Base-by-base conservation (phyloP, 1,284 basidiomycete species). In the Exobasidium cylindrosporum region DNA sequence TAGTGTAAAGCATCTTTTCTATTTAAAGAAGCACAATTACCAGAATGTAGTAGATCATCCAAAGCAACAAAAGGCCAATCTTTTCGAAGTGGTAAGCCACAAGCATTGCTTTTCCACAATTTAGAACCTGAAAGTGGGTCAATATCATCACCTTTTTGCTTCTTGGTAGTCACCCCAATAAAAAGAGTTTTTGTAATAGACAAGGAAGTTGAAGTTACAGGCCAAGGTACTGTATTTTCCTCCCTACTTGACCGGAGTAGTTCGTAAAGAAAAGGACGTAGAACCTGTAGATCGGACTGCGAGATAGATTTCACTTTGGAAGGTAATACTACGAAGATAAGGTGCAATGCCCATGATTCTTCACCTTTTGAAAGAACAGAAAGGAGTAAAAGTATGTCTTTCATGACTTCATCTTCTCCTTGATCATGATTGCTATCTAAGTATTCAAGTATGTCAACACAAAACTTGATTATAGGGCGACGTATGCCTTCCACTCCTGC, bases 21-120 rank as follows among this genome's bases (percentile, higher is more conserved):
- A 55, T 79, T 76, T 57, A 79, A 68, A 10, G 70, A 72, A 21
- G 68, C 67, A 7, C 72, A 69, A 24, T 66, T 69, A 43, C 58
- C 76, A 44, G 68, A 70, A 64, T 75, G 73, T 14, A 97, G 83
- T 5, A 97, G 85, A 69, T 94, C 89, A 71, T 92, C 86, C 4
- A 97, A 80, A 0, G 92, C 86, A 0, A 84, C 81, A 58, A 89
- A 83, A 1, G 86, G 80, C 91, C 92, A 97, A 74, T 91, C 89
- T 3, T 81, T 79, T 0, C 82, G 68, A 1, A 92, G 79, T 0
- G 92, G 90, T 10, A 94, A 84, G 0, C 88, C 85, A 46, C 72
- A 75, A 10, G 60, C 68, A 28, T 63, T 73, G 57, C 60, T 76
- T 45, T 28, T 74, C 73, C 57, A 26, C 87, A 82, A 35, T 86